Conservation (phyloP, 2,329 filamentous ascomycete species). For the Phialemonium atrogriseum region DNA sequence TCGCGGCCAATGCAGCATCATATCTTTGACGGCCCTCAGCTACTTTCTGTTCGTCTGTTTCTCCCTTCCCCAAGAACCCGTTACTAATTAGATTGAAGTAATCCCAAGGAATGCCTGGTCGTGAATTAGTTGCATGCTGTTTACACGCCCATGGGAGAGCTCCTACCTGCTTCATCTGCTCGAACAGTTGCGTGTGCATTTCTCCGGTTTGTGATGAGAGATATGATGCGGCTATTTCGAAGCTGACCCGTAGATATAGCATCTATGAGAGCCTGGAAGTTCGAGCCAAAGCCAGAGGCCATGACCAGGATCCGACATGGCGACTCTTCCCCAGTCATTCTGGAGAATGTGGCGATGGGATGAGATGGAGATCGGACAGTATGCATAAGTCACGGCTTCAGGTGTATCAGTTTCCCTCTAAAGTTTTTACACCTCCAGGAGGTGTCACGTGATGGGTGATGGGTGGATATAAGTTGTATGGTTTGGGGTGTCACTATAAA, state of each 20-base stretch:
- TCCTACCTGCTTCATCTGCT: slow-evolving; percentile 35
- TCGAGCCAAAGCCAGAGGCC: slow-evolving; percentile 67
- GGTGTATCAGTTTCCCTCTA: too few relatives aligned
- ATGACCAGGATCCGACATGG: slow-evolving; percentile 56
- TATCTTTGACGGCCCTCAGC: slow-evolving; percentile 57
- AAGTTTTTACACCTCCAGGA: too few relatives aligned
- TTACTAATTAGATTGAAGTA: slow-evolving; percentile 78
- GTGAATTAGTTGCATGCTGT: too few relatives aligned
- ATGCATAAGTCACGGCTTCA: too few relatives aligned
- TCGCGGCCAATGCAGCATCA: slow-evolving; percentile 64
- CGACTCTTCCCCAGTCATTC: too few relatives aligned
- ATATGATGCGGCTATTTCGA: slow-evolving; percentile 32
- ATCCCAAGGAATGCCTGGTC: slow-evolving; percentile 61
- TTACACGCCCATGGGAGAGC: too few relatives aligned
- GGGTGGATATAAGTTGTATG: too few relatives aligned
- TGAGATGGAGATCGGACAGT: too few relatives aligned
- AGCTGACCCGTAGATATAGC: slow-evolving; percentile 31
- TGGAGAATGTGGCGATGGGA: too few relatives aligned
- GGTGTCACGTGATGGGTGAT: too few relatives aligned
- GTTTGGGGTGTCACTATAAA: too few relatives aligned
- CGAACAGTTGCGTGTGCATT: slow-evolving; percentile 35
- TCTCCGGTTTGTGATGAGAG: slow-evolving; percentile 39
- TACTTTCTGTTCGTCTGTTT: slow-evolving; percentile 50
- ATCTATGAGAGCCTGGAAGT: slow-evolving; percentile 65
- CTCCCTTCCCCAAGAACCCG: slow-evolving; percentile 51